These are phyloP conservation scores for Gillenia trifoliata DNA, from an alignment of 306 rosid genomes.

Conservation along the genomic window DNA sequence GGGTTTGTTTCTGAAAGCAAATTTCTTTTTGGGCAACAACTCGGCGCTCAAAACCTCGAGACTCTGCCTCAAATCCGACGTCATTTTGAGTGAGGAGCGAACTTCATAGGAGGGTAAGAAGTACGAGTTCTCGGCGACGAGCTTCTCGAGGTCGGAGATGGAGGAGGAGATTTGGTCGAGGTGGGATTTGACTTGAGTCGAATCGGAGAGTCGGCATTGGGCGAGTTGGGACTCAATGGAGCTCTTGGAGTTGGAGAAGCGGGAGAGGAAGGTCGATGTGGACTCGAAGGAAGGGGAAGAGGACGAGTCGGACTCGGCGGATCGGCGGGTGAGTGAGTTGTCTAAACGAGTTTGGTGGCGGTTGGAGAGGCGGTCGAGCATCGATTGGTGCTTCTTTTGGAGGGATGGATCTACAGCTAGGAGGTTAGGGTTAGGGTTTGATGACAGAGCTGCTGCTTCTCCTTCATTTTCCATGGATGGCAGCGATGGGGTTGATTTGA, in stretches of 20 bases:
- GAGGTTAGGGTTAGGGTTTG: conserved; percentile 14
- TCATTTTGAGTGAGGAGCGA: conserved; percentile 60
- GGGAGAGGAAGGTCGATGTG: conserved; percentile 51
- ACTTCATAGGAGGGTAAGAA: conserved; percentile 58
- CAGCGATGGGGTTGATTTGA: not conserved
- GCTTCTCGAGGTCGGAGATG: conserved; percentile 71
- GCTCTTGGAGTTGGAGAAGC: conserved; percentile 46
- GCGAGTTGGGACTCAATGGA: conserved; percentile 49
- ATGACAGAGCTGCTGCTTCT: not conserved
- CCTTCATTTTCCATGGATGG: conserved; percentile 35
- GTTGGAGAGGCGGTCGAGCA: conserved; percentile 70
- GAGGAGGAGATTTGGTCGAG: conserved; percentile 54
- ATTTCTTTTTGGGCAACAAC: conserved; percentile 67
- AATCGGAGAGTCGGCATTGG: conserved; percentile 34
- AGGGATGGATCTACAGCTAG: conserved; percentile 22
- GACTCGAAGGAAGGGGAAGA: conserved; percentile 42
- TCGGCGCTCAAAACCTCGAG: conserved; percentile 44
- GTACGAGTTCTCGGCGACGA: conserved; percentile 70
- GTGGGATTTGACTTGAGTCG: conserved; percentile 38
- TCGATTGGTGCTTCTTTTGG: conserved; percentile 60
- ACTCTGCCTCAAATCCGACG: conserved; percentile 47
- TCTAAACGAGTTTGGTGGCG: conserved; percentile 56
- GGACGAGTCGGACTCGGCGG: conserved; percentile 34
- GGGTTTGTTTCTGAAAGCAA: conserved; percentile 60
- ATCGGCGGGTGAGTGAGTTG: conserved; percentile 26